These are phyloP conservation scores for baker's yeast (Saccharomyces cerevisiae) DNA, from an alignment of 805 yeast genomes.

Conservation along the genomic window DNA sequence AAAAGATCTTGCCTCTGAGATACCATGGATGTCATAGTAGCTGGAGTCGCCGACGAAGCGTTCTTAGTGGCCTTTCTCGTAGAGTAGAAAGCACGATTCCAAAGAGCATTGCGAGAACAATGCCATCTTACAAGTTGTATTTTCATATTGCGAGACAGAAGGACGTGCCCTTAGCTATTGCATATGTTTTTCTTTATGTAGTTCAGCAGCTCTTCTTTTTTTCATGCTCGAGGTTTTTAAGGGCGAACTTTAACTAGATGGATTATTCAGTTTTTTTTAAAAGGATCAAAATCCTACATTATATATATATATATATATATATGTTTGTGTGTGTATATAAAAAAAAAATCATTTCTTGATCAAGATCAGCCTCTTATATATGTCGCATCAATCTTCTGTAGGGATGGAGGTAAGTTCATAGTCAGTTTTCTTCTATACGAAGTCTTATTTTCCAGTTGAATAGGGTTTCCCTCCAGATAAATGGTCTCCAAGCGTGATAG, in stretches of 20 bases:
- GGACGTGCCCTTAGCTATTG: background rate
- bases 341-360: background rate
- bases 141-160: background rate
- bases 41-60: background rate
- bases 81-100: background rate
- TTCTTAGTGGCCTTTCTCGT: background rate
- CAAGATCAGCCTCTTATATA: constrained; percentile 37
- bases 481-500: constrained; percentile 72
- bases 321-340: background rate
- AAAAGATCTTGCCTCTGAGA: constrained; percentile 65
- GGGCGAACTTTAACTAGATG: background rate
- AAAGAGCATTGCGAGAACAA: background rate
- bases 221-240: background rate
- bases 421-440: constrained; percentile 78
- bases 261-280: background rate
- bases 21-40: constrained; percentile 4
- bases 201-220: background rate
- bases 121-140: background rate
- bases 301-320: background rate
- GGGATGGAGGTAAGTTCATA: constrained; percentile 52
- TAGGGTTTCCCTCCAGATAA: constrained; percentile 88
- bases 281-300: background rate
- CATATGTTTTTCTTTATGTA: background rate
- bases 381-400: constrained; percentile 87
- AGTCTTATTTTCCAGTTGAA: constrained; percentile 64